Percentiles rank a stretch among this genome's conserved stretches.
These are phyloP conservation scores for Dendrobium officinale DNA, from an alignment of 106 monocot genomes.

Conservation along the genomic window DNA sequence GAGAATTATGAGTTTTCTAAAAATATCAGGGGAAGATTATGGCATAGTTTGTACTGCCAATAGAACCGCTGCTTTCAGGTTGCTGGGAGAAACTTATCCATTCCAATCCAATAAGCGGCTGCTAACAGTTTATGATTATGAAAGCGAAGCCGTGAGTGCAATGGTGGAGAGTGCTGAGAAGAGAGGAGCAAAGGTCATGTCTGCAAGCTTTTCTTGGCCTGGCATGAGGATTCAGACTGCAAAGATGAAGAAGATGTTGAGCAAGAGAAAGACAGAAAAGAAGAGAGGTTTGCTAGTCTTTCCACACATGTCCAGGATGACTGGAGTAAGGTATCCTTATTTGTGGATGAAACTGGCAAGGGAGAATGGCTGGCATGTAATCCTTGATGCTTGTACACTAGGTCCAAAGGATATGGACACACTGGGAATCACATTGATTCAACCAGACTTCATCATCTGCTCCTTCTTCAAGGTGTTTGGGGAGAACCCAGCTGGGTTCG, in stretches of 20 bases:
- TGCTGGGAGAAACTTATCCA: constrained; percentile 58
- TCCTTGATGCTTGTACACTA: constrained; percentile 52
- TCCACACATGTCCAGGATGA: constrained; percentile 62
- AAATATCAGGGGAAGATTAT: constrained; percentile 41
- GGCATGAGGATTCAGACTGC: constrained; percentile 42
- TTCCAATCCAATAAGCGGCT: constrained; percentile 40
- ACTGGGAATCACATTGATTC: constrained; percentile 55
- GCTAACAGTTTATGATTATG: constrained; percentile 65
- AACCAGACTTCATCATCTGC: constrained; percentile 79
- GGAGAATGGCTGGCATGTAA: constrained; percentile 71
- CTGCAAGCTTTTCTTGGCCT: constrained; percentile 62
- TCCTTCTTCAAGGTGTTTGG: constrained; percentile 81
- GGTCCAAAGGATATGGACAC: constrained; percentile 76
- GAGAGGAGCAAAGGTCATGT: constrained; percentile 33
- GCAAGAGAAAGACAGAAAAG: constrained; percentile 19
- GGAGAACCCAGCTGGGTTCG: constrained; percentile 71
- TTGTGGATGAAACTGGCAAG: constrained; percentile 72
- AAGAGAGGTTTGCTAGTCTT: constrained; percentile 64
- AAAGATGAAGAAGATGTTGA: constrained; percentile 38
- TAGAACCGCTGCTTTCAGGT: constrained; percentile 56
- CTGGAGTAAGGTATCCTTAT: constrained; percentile 66
- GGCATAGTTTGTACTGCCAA: constrained; percentile 58
- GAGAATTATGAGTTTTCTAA: constrained; percentile 52
- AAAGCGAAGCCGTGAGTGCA: constrained; percentile 46
- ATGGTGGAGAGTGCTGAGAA: constrained; percentile 35